Evolutionary conservation across 2,329 filamentous ascomycete genomes (phyloP).

Genomic region (Furcasterigmium furcatum): DNA sequence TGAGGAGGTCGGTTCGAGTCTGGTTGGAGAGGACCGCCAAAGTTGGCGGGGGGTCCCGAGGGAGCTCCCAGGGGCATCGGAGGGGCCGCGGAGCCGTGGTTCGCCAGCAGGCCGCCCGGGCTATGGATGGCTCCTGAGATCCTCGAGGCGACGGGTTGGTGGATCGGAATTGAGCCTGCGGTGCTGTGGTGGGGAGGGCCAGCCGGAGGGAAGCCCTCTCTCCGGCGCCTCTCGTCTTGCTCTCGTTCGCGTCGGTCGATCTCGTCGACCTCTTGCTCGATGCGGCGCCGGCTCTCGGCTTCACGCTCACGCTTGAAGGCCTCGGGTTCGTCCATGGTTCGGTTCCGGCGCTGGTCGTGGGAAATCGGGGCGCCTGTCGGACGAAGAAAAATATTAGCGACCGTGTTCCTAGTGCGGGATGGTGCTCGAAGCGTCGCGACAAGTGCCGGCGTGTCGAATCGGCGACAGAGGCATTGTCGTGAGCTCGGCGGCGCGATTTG

Average conservation of each 20-base stretch:
- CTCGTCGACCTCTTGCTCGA: constrained; percentile 31
- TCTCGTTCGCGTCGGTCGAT: constrained; percentile 61
- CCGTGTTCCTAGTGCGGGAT: too few relatives aligned
- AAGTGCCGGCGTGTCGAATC: too few relatives aligned
- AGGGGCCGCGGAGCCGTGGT: constrained; percentile 59
- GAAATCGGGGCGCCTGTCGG: constrained; percentile 8
- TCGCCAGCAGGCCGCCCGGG: constrained; percentile 81
- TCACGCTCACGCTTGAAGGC: constrained; percentile 30
- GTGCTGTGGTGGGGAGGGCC: constrained; percentile 78
- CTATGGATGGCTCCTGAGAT: constrained; percentile 82
- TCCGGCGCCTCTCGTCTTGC: constrained; percentile 57
- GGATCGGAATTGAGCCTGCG: constrained; percentile 83
- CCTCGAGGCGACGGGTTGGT: constrained; percentile 88
- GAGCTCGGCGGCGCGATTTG: neutral
- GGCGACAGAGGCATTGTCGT: too few relatives aligned
- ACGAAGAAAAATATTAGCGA: neutral
- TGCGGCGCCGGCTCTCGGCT: constrained; percentile 13
- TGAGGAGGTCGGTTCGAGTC: constrained; percentile 48
- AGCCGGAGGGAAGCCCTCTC: constrained; percentile 60
- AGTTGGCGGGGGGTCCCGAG: constrained; percentile 45
- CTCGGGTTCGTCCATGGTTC: constrained; percentile 12
- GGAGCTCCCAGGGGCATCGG: constrained; percentile 50
- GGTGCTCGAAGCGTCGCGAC: too few relatives aligned
- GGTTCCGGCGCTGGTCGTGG: constrained; percentile 14
- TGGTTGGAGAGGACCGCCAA: constrained; percentile 52